Conservation (phyloP, 2,329 filamentous ascomycete genomes). For the Botrytis tulipae region DNA sequence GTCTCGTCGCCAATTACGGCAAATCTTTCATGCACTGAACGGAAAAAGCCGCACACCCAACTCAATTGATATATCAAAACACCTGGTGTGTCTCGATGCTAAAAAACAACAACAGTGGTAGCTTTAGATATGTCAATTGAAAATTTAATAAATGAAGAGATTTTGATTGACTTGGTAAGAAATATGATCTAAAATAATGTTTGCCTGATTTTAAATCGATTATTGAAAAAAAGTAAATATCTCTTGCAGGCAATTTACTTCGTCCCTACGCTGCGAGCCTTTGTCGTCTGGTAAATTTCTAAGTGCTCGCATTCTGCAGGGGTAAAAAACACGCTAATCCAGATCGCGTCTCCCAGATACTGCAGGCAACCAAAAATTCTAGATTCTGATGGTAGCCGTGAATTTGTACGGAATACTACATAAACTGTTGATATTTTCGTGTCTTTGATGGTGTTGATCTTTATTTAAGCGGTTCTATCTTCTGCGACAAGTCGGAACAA, state of each 20-base stretch:
- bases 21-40: neutral
- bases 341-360: conserved; percentile 28
- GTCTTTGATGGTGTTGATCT: neutral
- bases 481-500: neutral
- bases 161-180: rapidly evolving
- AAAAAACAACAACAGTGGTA: neutral
- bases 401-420: neutral
- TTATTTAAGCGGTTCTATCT: neutral
- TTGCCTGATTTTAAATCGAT: neutral
- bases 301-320: conserved; percentile 23
- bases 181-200: neutral
- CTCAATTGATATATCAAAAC: neutral
- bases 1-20: neutral
- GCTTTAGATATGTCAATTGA: neutral
- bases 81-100: neutral
- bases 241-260: neutral
- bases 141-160: neutral
- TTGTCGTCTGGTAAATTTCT: conserved; percentile 13
- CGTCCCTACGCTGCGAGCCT: neutral
- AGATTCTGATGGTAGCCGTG: neutral
- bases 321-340: conserved; percentile 25
- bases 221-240: neutral
- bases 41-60: neutral
- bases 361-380: conserved; percentile 14
- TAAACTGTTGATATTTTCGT: neutral